These are phyloP conservation scores for Aspergillus pseudoglaucus DNA, from an alignment of 2,329 filamentous ascomycete genomes.

Conservation along the genomic window DNA sequence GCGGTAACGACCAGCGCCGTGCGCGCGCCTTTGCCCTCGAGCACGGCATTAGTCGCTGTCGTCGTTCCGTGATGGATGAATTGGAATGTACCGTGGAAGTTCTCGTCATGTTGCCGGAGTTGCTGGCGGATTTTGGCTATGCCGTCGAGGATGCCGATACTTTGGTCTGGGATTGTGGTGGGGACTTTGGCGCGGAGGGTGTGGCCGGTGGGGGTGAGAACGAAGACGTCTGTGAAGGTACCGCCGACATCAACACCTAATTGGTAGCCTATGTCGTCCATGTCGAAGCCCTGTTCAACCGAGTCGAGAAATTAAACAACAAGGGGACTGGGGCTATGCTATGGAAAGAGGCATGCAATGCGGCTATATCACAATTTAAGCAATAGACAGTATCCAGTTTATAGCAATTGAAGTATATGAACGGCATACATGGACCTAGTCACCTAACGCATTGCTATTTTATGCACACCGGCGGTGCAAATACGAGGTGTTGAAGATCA, in stretches of 20 bases:
- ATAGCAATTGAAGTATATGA: too few species aligned
- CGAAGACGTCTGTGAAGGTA: conserved; percentile 46
- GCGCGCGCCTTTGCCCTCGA: conserved; percentile 46
- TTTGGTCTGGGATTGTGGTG: conserved; percentile 42
- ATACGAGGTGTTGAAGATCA: too few species aligned
- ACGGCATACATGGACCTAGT: too few species aligned
- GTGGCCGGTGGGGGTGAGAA: conserved; percentile 40
- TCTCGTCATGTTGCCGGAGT: conserved; percentile 33
- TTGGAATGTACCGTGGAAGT: conserved; percentile 39
- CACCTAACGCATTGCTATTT: too few species aligned
- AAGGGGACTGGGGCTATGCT: too few species aligned
- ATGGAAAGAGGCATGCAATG: too few species aligned
- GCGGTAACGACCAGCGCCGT: conserved; percentile 43
- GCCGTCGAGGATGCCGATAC: conserved; percentile 42
- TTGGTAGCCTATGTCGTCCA: conserved; percentile 7
- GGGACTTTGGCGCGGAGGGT: conserved; percentile 42
- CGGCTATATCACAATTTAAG: too few species aligned
- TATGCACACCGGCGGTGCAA: too few species aligned
- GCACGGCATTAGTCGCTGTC: conserved; percentile 45
- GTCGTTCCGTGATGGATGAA: conserved; percentile 48
- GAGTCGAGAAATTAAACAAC: too few species aligned
- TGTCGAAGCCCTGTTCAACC: too few species aligned
- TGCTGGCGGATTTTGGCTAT: conserved; percentile 37
- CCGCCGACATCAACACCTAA: conserved; percentile 28
- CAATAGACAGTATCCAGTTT: too few species aligned